Evolutionary conservation across 2,329 filamentous ascomycete genomes (phyloP), one percentile per base, ranked within the genome.

Genomic region (Fusarium sp.): DNA sequence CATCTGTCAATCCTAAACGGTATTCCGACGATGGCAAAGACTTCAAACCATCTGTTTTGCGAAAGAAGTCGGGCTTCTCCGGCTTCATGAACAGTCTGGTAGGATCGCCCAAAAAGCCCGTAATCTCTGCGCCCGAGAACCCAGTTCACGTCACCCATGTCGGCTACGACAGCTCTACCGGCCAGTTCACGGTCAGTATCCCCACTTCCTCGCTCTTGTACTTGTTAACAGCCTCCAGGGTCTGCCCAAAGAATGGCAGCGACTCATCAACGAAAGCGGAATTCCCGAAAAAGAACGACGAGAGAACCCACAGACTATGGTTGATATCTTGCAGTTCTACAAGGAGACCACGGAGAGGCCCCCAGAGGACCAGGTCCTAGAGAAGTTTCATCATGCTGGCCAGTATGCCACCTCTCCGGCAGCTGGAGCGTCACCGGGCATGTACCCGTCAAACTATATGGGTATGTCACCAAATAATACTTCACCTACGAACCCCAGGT

Each of bases 91-190:
- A 89, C 75, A 94, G 89, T 74, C 75, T 89, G 59, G 88, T 96
- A 57, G 91, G 91, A 66, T 94, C 93, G 32, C 93, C 91, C 49
- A 91, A 93, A 77, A 92, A 93, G 65, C 92, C 95, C 42, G 88
- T 94, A 76, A 99, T 99, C 71, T 98, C 95, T n/a, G 92, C 93
- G 34, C 95, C 95, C 51, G 93, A 97, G 77, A 98, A 99, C 72
- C 95, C 95, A 44, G 93, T 98, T 58, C 95, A 98, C 78, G 92
- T 99, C 71, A 98, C 94, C 54, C 95, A 99, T 77, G 95, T 99
- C 67, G 94, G 94, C 70, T 97, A 97, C 76, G 94, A 99, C 78
- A 96, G 95, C 79, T 86, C 91, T 72, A 98, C 95, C 4, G 95
- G 95, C 67, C 92, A 97, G 79, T 99, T 97, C 77, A 98, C 94